A percentile compares a stretch with the other conserved stretches of the same genome.
Evolutionary conservation across 192 early-diverging fungal genomes (phyloP).

Genomic region (Coemansia sp.): DNA sequence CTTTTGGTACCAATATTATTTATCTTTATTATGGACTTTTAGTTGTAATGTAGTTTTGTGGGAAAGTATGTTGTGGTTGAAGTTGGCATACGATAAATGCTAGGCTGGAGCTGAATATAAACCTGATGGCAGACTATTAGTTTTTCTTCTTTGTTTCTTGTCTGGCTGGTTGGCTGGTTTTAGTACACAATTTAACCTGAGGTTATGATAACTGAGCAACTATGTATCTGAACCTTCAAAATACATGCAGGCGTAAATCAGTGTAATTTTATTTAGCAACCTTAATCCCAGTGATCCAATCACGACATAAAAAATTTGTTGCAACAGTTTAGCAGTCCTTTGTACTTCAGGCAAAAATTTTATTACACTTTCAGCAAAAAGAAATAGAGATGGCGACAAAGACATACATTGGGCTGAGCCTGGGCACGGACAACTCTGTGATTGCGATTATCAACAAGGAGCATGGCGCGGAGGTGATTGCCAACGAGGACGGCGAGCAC

Average conservation of each 20-base stretch:
- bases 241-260: too few species aligned
- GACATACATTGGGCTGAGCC: conserved; percentile 73
- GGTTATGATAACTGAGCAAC: too few species aligned
- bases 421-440: conserved; percentile 81
- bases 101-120: not conserved
- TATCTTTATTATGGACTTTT: not conserved
- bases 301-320: not conserved
- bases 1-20: not conserved
- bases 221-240: too few species aligned
- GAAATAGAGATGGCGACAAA: conserved; percentile 17
- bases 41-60: not conserved
- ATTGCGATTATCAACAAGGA: conserved; percentile 83
- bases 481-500: conserved; percentile 97
- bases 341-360: conserved; percentile 5
- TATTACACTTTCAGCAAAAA: not conserved
- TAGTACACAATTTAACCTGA: too few species aligned
- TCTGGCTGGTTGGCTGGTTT: too few species aligned
- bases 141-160: not conserved
- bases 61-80: not conserved
- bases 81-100: too few species aligned
- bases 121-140: too few species aligned
- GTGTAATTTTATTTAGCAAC: too few species aligned
- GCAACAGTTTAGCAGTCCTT: not conserved
- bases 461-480: conserved; percentile 75
- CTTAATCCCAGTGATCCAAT: too few species aligned